Evolutionary conservation across 805 yeast genomes (phyloP).

Genomic region (Clavispora santaluciae): DNA sequence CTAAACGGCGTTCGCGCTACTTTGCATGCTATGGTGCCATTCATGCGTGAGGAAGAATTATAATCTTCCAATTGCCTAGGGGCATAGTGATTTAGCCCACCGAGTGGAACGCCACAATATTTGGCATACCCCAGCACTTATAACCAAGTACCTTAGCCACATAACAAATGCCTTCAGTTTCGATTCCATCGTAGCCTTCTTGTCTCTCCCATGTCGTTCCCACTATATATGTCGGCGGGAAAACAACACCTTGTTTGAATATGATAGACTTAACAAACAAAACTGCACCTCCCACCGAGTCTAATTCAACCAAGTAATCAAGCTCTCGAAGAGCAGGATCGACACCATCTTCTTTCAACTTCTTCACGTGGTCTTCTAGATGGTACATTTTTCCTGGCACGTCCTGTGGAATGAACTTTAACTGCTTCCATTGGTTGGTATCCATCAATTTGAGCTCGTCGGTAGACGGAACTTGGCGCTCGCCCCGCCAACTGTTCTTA

Average conservation of each 20-base stretch:
- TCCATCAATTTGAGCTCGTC: conserved; percentile 10
- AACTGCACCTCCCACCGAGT: conserved; percentile 52
- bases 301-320: conserved; percentile 25
- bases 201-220: conserved; percentile 44
- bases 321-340: conserved; percentile 1
- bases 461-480: conserved; percentile 27
- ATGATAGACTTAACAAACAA: conserved; percentile 40
- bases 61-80: no score
- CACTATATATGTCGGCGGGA: conserved; percentile 42
- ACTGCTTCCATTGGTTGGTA: conserved; percentile 21
- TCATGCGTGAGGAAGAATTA: no score
- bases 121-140: conserved; percentile 47
- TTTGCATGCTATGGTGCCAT: no score
- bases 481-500: conserved; percentile 38
- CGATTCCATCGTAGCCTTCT: conserved; percentile 53
- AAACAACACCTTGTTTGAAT: conserved; percentile 42
- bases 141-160: conserved; percentile 42
- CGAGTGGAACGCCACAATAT: conserved; percentile 37
- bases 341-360: neutral
- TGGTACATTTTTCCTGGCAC: conserved; percentile 23
- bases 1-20: no score
- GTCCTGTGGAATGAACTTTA: conserved; percentile 33
- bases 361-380: conserved; percentile 17
- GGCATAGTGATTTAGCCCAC: neutral
- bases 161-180: conserved; percentile 51